Base-by-base conservation (phyloP, 305 asterid genomes). In the Fraxinus velutina region DNA sequence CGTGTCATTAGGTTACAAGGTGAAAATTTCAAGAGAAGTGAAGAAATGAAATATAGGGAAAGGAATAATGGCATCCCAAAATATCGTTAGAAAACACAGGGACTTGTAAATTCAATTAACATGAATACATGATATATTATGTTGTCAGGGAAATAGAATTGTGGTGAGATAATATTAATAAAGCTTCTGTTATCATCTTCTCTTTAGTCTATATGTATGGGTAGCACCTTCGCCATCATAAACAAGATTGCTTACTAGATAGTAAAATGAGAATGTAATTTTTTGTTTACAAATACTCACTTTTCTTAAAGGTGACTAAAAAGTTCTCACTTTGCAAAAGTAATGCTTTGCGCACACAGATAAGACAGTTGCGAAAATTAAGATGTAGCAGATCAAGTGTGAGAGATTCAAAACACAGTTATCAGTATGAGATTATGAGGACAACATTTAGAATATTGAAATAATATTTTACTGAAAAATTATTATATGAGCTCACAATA, bases 401-500 rank as follows among this genome's bases (percentile, higher is more conserved):
- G 3, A 50, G 7, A 68, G 74, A 68, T 68, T 10, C 9, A 68
- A 13, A 13, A 30, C 60, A 30, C 19, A 68, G 10, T 32, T 5
- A 68, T 68, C 74, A 68, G 39, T 22, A 60, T 60, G 32, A 60
- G 77, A 72, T 79, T 71, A 76, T 60, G 47, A 72, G 72, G 80
- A 47, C 73, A 71, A 3, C 68, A 19, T 19, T 3, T 29, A 70
- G 33, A 68, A 44, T 8, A 33, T 12, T 70, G 83, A 83, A 64
- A 64, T 3, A 10, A 68, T 0, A 29, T 29, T 12, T 29, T 30
- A 29, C 22, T 68, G 37, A 68, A 30, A 68, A 68, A 19, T 4
- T 27, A 30, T 47, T 82, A 62, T 30, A 17, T 42, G 29, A 82
- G 78, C 95, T 85, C 88, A 94, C 98, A 81, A 55, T 84, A 76